Evolutionary conservation across 2,329 filamentous ascomycete species (phyloP), one percentile per base, ranked within the genome.

Genomic region (Xylaria sp.): DNA sequence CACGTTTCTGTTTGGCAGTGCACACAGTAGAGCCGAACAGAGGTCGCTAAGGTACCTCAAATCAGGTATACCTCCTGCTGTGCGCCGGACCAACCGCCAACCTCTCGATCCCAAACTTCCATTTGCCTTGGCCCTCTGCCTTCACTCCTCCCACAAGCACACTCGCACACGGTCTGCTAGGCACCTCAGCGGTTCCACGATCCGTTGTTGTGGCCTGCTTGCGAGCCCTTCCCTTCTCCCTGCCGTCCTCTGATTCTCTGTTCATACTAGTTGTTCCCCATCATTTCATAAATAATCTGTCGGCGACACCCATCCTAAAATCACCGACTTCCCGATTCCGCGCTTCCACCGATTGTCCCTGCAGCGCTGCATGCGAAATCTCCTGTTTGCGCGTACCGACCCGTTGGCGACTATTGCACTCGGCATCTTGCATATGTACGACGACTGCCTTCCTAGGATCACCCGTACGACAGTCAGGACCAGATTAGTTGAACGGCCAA

Each of bases 161-260:
- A 67, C 68, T 71, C 67, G 69, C 67, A 67, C 68, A 65, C 65
- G 48, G 59, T 61, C 67, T 55, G 62, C 67, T 63, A 67, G 70
- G 67, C 63, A 59, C 60, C 58, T 73, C 70, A 67, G 67, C 73
- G 72, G 75, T 76, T 72, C 70, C 71, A 73, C 72, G 74, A 67
- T 73, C 63, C 71, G 71, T 67, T 72, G 72, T 71, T 67, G 74
- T 73, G 72, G 50, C 65, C 69, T 71, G 71, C 65, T n/a, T 60
- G 57, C 50, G 53, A 65, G 55, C 45, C 43, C 23, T 67, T 70
- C 57, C 36, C 61, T 71, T 69, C 65, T 65, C 48, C 57, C 63
- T 70, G 61, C 68, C 67, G 45, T 36, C 70, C 71, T 73, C 67
- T 70, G 58, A 60, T 73, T 71, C 67, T 68, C 70, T 67, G 63